A percentile compares a stretch with the other conserved stretches of the same genome.
These are phyloP conservation scores for Apiospora saccharicola DNA, from an alignment of 2,329 filamentous ascomycete genomes.

Conservation along the genomic window DNA sequence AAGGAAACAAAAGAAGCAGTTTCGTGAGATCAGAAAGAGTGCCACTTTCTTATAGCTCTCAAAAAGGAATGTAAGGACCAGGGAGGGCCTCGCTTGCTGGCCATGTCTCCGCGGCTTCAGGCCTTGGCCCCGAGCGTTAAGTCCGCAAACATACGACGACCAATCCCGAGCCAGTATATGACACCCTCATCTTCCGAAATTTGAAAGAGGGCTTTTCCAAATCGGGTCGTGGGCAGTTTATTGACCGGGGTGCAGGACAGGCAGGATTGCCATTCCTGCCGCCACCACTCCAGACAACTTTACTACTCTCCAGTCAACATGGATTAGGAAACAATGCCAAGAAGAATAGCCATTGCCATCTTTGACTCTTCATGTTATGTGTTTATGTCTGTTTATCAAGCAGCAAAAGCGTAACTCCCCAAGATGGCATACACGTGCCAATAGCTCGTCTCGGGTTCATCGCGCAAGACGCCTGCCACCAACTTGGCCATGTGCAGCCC, in stretches of 20 bases:
- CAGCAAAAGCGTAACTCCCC: slow-evolving; percentile 38
- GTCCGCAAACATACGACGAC: neutral
- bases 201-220: too few species aligned
- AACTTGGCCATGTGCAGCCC: slow-evolving; percentile 29
- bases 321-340: too few species aligned
- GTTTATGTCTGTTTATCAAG: slow-evolving; percentile 20
- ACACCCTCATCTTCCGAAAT: neutral
- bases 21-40: neutral
- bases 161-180: neutral
- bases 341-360: too few species aligned
- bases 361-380: neutral
- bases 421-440: slow-evolving; percentile 37
- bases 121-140: neutral
- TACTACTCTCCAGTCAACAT: too few species aligned
- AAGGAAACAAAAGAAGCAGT: neutral
- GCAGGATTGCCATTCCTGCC: too few species aligned
- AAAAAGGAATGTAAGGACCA: too few species aligned
- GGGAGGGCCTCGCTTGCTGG: neutral
- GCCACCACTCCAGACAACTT: too few species aligned
- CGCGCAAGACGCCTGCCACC: slow-evolving; percentile 28
- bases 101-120: neutral
- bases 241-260: too few species aligned
- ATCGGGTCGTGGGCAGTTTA: too few species aligned
- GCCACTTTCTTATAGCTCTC: neutral
- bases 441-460: slow-evolving; percentile 28